Base-by-base conservation (phyloP, 345 rosid genomes). In the Eucalyptus victrix region DNA sequence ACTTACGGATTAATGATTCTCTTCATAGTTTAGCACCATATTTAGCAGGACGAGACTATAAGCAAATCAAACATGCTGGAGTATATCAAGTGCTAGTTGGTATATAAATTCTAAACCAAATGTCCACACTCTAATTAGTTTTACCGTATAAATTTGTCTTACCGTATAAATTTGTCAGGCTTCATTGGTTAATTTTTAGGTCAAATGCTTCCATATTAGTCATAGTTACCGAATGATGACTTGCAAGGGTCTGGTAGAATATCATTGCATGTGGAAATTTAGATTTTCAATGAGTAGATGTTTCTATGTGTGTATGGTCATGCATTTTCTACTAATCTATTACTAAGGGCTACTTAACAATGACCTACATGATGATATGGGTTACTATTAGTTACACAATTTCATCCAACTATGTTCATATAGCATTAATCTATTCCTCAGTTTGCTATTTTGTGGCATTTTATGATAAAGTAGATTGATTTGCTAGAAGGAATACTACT, bases 191-290 rank as follows among this genome's bases (percentile, higher is more conserved):
- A 51, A 51, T 18, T 0, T 51, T 51, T 18, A 51, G 23, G 54
- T 51, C 23, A 18, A 18, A 51, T 7, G 54, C 54, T 51, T 51
- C 23, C 54, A 7, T 51, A 3, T 7, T 51, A 18, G 23, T 51
- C 0, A 0, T 51, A 9, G 23, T 51, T 18, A 51, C 0, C 4
- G 4, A 51, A 51, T 0, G 54, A 51, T 51, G 0, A 51, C 54
- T 51, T 18, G 54, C 23, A 0, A 6, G 23, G 54, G 54, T 51
- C 1, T 34, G 26, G 81, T 9, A 10, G 81, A 34, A 72, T 72
- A 45, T 72, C 15, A 5, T 34, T 72, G 45, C 45, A 34, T 23
- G 0, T 72, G 45, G 15, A 69, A 32, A 32, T 69, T 40, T 69
- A 5, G 44, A 69, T 34, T 69, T 32, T 69, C 13, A 32, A 69